phyloP scores from a whole-genome alignment of 768 basidiomycete species.

The Xerocomellus amylosporus region DNA sequence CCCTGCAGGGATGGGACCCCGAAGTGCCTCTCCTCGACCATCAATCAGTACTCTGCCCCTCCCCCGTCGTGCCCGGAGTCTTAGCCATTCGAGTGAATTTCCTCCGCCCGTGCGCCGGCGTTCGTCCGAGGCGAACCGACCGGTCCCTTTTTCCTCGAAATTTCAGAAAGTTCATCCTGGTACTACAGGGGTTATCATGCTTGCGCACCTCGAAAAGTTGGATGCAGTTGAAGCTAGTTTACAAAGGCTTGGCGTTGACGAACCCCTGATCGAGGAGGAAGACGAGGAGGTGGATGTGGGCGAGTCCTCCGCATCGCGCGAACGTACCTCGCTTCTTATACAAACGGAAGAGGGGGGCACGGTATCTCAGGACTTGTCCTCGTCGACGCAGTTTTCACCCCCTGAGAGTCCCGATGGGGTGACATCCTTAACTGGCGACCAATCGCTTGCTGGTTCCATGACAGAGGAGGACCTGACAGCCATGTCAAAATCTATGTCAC shows the following conservation, averaged over 20 bases:
- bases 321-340: slow-evolving; percentile 19
- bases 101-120: slow-evolving; percentile 67
- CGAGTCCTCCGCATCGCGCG: slow-evolving; percentile 36
- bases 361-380: slow-evolving; percentile 18
- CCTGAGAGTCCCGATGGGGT: slow-evolving; percentile 54
- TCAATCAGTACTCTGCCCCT: slow-evolving; percentile 63
- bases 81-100: slow-evolving; percentile 61
- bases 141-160: slow-evolving; percentile 82
- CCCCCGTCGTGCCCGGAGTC: slow-evolving; percentile 53
- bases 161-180: slow-evolving; percentile 81
- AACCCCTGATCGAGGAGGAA: slow-evolving; percentile 47
- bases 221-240: slow-evolving; percentile 80
- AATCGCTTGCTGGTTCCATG: slow-evolving; percentile 52
- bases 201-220: slow-evolving; percentile 81
- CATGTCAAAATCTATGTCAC: slow-evolving; percentile 75
- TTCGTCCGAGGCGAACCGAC: slow-evolving; percentile 63
- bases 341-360: slow-evolving; percentile 29
- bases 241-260: slow-evolving; percentile 65
- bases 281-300: slow-evolving; percentile 66
- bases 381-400: slow-evolving; percentile 49
- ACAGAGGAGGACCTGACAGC: slow-evolving; percentile 69
- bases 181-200: slow-evolving; percentile 80
- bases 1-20: slow-evolving; percentile 32
- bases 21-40: slow-evolving; percentile 52
- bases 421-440: slow-evolving; percentile 54